phyloP scores from a whole-genome alignment of 441 rosid species.

The Aleurites moluccanus region DNA sequence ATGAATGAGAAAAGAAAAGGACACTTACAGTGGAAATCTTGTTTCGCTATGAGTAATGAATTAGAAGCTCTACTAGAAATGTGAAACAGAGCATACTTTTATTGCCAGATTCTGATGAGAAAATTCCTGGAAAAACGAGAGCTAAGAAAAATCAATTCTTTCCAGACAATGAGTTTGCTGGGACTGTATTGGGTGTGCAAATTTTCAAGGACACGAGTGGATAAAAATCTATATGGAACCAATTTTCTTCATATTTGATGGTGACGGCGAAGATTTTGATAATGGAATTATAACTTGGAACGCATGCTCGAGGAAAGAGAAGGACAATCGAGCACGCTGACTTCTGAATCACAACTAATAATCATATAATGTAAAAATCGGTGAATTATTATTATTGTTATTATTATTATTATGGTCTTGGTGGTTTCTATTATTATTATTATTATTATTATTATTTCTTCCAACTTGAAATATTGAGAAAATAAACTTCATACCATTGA shows the following conservation, averaged over 20 bases:
- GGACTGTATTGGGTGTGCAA: background rate
- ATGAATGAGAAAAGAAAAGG: background rate
- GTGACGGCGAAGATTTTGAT: background rate
- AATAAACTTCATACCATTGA: too few species aligned
- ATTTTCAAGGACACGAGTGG: background rate
- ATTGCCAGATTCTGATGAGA: background rate
- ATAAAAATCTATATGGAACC: background rate
- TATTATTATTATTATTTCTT: too few species aligned
- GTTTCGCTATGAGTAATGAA: background rate
- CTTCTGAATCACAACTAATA: background rate
- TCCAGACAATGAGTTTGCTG: background rate
- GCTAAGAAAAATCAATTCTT: background rate
- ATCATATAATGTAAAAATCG: too few species aligned
- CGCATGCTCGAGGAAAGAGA: background rate
- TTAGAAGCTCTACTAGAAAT: background rate
- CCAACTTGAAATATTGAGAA: too few species aligned
- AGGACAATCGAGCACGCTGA: background rate
- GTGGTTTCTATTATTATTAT: too few species aligned
- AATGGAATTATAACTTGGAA: background rate
- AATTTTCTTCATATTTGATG: background rate
- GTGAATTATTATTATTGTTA: too few species aligned
- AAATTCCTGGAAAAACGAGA: too few species aligned
- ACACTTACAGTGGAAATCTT: slow-evolving; percentile 10
- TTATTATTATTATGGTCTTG: too few species aligned
- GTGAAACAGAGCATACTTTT: background rate